phyloP scores from a whole-genome alignment of 495 filamentous ascomycete species.

The Aspergillus kassunensis region DNA sequence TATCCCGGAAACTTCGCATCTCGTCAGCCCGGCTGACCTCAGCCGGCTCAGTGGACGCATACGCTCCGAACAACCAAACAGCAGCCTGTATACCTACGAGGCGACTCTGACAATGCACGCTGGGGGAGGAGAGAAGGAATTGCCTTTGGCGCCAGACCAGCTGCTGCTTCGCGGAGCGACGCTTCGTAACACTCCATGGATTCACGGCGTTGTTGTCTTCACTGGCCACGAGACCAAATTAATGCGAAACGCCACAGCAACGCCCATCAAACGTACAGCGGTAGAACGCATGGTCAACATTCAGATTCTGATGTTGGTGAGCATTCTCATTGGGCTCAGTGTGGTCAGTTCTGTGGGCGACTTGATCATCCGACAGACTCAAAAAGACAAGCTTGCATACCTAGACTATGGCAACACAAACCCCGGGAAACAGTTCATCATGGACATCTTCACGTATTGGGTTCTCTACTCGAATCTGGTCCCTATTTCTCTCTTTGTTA shows the following conservation, averaged over 20 bases:
- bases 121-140: slow-evolving; percentile 93
- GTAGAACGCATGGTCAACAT: slow-evolving; percentile 91
- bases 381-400: slow-evolving; percentile 59
- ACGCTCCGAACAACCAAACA: slow-evolving; percentile 96
- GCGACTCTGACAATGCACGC: slow-evolving; percentile 89
- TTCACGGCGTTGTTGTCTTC: slow-evolving; percentile 95
- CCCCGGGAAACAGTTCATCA: slow-evolving; percentile 76
- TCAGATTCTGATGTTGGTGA: slow-evolving; percentile 85
- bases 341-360: slow-evolving; percentile 89
- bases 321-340: slow-evolving; percentile 78
- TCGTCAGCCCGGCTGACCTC: slow-evolving; percentile 84
- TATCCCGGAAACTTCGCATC: slow-evolving; percentile 83
- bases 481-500: slow-evolving; percentile 96
- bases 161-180: slow-evolving; percentile 91
- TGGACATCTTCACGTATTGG: slow-evolving; percentile 97
- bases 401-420: slow-evolving; percentile 59
- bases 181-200: slow-evolving; percentile 94
- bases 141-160: slow-evolving; percentile 76
- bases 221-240: slow-evolving; percentile 98
- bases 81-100: slow-evolving; percentile 97
- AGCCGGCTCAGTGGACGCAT: slow-evolving; percentile 82
- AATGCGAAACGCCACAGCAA: slow-evolving; percentile 97
- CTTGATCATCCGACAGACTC: slow-evolving; percentile 66
- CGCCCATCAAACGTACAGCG: slow-evolving; percentile 94
- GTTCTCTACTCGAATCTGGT: slow-evolving; percentile 97